Conservation (phyloP, 306 rosid genomes). For the Fragaria ananassa region DNA sequence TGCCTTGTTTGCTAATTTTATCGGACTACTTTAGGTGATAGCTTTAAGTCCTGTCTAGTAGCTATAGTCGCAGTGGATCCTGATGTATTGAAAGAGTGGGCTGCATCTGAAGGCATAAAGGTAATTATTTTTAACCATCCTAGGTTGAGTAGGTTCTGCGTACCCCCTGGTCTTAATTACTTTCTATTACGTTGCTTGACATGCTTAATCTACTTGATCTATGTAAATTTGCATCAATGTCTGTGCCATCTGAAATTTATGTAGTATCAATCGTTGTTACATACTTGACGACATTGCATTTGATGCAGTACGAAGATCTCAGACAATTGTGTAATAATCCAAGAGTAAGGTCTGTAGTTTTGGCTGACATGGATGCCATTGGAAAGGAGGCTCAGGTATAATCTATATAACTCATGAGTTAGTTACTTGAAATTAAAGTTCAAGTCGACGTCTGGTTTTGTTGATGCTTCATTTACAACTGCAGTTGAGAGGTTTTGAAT, state of each 20-base stretch:
- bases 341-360: conserved; percentile 59
- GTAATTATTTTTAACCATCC: conserved; percentile 24
- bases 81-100: conserved; percentile 74
- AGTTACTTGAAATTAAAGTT: conserved; percentile 2
- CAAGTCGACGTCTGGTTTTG: background rate
- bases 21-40: conserved; percentile 55
- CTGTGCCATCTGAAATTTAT: background rate
- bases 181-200: background rate
- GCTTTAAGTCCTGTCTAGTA: conserved; percentile 73
- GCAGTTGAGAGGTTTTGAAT: conserved; percentile 95
- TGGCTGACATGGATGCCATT: conserved; percentile 78
- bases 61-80: conserved; percentile 73
- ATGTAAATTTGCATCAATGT: background rate
- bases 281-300: background rate
- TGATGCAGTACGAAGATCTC: conserved; percentile 55
- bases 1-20: conserved; percentile 1
- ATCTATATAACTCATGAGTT: conserved; percentile 1
- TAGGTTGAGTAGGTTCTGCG: background rate
- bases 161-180: background rate
- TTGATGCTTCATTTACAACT: conserved; percentile 17
- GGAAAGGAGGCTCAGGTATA: conserved; percentile 77
- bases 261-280: background rate
- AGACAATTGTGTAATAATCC: conserved; percentile 78
- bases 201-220: no score
- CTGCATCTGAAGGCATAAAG: conserved; percentile 65